Evolutionary conservation across 2,329 filamentous ascomycete species (phyloP).

Genomic region (Microdochium nivale): DNA sequence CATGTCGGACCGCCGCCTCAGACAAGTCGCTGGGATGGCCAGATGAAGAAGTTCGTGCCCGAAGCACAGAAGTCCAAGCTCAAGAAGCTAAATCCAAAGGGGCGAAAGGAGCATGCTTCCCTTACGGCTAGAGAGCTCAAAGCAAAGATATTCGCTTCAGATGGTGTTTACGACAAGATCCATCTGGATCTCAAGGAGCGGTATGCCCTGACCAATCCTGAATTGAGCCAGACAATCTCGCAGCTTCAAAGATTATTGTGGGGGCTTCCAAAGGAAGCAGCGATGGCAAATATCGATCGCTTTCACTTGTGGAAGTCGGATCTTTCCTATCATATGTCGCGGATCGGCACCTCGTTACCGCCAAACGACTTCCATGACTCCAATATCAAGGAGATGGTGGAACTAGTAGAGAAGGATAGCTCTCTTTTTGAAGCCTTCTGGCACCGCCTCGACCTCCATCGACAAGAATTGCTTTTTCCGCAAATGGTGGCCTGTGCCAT

Average conservation of each 20-base stretch:
- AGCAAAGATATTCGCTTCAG: constrained; percentile 10
- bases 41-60: no score
- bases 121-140: constrained; percentile 6
- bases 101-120: no score
- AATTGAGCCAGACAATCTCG: constrained; percentile 13
- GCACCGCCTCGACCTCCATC: constrained; percentile 10
- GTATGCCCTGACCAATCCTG: constrained; percentile 11
- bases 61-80: no score
- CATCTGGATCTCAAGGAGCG: constrained; percentile 8
- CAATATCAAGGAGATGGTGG: not conserved
- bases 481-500: constrained; percentile 13
- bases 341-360: not conserved
- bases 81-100: no score
- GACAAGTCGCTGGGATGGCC: no score
- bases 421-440: constrained; percentile 13
- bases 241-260: constrained; percentile 16
- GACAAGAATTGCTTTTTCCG: constrained; percentile 15
- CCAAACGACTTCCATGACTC: not conserved
- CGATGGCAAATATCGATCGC: constrained; percentile 11
- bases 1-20: no score
- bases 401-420: constrained; percentile 2
- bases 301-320: constrained; percentile 17
- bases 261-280: constrained; percentile 2
- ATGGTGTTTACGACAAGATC: constrained; percentile 7
- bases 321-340: constrained; percentile 3